Conservation (phyloP, 1,139 yeast species). For the Candida smagusa region DNA sequence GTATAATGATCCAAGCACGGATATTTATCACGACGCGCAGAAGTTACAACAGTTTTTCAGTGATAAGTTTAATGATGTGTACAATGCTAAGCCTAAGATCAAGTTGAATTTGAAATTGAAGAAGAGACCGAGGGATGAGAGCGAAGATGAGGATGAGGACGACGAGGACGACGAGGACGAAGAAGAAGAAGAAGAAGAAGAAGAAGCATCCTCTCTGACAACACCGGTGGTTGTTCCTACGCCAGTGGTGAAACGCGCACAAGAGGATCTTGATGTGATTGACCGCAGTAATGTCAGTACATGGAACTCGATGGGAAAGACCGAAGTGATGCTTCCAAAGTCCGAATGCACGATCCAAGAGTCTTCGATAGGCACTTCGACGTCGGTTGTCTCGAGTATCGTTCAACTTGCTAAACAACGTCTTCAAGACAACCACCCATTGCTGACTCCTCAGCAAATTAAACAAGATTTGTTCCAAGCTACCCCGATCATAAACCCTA, state of each 20-base stretch:
- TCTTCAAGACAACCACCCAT: slow-evolving; percentile 15
- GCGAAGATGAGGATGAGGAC: slow-evolving; percentile 14
- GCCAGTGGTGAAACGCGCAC: background rate
- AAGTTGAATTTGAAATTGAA: slow-evolving; percentile 22
- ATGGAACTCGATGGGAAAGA: slow-evolving; percentile 17
- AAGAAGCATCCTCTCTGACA: slow-evolving; percentile 1
- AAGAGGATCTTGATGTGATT: background rate
- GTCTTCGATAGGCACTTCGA: slow-evolving; percentile 14
- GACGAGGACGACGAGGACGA: slow-evolving; percentile 8
- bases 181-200: slow-evolving; percentile 3
- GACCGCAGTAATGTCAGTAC: background rate
- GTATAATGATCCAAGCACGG: slow-evolving; percentile 54
- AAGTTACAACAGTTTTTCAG: slow-evolving; percentile 38
- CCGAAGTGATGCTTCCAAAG: slow-evolving; percentile 14
- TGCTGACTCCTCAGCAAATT: slow-evolving; percentile 24
- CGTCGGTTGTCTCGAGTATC: slow-evolving; percentile 17
- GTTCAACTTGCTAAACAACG: slow-evolving; percentile 27
- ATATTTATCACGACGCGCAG: slow-evolving; percentile 55
- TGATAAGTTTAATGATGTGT: slow-evolving; percentile 32
- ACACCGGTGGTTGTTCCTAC: background rate
- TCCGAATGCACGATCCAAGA: slow-evolving; percentile 21
- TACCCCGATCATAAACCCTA: slow-evolving; percentile 18
- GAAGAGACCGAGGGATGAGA: slow-evolving; percentile 18
- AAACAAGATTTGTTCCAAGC: slow-evolving; percentile 35
- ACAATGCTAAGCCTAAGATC: slow-evolving; percentile 21